These are phyloP conservation scores for Linum lewisii DNA, from an alignment of 345 rosid genomes.

Conservation along the genomic window DNA sequence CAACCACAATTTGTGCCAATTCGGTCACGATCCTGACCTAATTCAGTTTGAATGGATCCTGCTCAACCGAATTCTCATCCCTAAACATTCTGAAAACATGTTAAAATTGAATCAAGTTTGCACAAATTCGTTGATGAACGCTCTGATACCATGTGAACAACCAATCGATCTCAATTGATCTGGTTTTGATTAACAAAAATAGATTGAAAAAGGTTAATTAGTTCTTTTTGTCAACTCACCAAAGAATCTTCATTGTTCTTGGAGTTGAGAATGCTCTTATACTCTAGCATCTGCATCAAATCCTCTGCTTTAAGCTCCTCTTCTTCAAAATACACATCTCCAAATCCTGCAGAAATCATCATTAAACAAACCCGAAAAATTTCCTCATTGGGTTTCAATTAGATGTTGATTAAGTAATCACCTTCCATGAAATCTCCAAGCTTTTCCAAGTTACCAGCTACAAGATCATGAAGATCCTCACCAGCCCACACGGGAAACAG, in stretches of 20 bases:
- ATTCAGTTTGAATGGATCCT: no score
- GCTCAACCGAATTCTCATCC: no score
- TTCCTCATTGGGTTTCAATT: no score
- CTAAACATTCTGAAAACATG: background rate
- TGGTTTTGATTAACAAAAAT: no score
- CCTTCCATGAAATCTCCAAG: conserved; percentile 28
- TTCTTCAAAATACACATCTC: background rate
- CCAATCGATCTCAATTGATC: background rate
- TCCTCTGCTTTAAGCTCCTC: no score
- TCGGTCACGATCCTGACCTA: no score
- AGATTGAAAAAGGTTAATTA: no score
- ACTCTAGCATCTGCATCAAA: background rate
- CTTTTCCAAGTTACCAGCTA: conserved; percentile 23
- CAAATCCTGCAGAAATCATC: background rate
- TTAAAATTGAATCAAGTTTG: no score
- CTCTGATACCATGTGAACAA: background rate
- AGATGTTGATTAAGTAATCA: background rate
- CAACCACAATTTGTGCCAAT: no score
- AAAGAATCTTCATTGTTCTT: conserved; percentile 56
- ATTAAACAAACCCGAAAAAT: background rate
- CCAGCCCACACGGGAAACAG: conserved; percentile 34
- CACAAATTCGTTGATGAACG: no score
- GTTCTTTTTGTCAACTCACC: conserved; percentile 28
- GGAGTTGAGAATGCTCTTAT: conserved; percentile 22
- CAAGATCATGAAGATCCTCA: conserved; percentile 28